These are phyloP conservation scores for Ophiostoma quercus DNA, from an alignment of 2,329 filamentous ascomycete genomes.

Conservation along the genomic window DNA sequence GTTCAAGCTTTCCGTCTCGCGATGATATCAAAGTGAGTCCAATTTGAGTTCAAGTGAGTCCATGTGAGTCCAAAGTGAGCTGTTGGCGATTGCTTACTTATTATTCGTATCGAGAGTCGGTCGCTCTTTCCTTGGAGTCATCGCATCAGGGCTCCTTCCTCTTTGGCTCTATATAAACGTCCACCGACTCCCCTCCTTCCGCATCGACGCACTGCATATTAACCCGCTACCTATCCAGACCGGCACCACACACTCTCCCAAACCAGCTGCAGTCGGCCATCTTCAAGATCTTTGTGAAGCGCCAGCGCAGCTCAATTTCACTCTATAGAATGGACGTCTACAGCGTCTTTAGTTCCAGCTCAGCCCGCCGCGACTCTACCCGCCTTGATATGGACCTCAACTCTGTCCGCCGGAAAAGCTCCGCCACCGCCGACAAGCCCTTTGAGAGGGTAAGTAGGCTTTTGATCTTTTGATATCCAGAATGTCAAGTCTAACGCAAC, in stretches of 20 bases:
- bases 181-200: background rate
- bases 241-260: background rate
- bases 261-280: background rate
- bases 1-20: background rate
- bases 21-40: background rate
- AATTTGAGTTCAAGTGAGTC: no score
- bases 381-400: conserved; percentile 48
- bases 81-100: background rate
- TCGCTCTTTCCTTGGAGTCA: background rate
- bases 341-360: conserved; percentile 45
- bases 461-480: no score
- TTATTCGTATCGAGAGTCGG: background rate
- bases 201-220: background rate
- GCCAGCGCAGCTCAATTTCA: background rate
- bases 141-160: background rate
- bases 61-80: background rate
- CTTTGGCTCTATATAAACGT: background rate
- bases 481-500: background rate
- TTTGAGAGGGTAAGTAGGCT: conserved; percentile 5
- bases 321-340: conserved; percentile 46
- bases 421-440: conserved; percentile 4
- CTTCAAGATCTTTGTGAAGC: background rate
- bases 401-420: conserved; percentile 37
- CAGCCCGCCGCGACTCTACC: conserved; percentile 41
- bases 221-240: background rate